Evolutionary conservation across 176 grass and related monocot genomes (phyloP).

Genomic region (Pontederia paniculata): DNA sequence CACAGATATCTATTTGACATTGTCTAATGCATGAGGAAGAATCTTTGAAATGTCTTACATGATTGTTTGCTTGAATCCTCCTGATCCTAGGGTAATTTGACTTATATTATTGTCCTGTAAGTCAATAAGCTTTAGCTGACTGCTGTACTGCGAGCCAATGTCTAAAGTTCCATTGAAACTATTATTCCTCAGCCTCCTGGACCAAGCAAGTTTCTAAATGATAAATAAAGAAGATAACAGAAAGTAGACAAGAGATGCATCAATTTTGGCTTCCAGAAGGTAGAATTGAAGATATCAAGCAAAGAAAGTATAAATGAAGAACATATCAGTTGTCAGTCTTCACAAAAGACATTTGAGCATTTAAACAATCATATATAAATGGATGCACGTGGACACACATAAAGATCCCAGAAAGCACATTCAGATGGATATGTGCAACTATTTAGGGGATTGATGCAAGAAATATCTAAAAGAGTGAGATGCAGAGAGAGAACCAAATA

Average conservation of each 20-base stretch:
- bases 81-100: constrained; percentile 11
- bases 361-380: too few species aligned
- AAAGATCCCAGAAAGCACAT: too few species aligned
- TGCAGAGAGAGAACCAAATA: background rate
- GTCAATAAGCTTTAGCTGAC: constrained; percentile 55
- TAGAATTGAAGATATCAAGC: too few species aligned
- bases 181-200: constrained; percentile 57
- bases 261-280: too few species aligned
- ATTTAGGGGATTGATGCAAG: too few species aligned
- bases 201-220: background rate
- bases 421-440: too few species aligned
- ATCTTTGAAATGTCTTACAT: constrained; percentile 33
- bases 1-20: too few species aligned
- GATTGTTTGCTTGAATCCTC: constrained; percentile 29
- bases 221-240: background rate
- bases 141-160: constrained; percentile 33
- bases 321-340: too few species aligned
- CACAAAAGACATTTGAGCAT: too few species aligned
- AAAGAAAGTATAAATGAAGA: too few species aligned
- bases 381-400: too few species aligned
- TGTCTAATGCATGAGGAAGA: background rate
- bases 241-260: constrained; percentile 1
- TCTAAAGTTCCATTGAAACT: constrained; percentile 55
- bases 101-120: constrained; percentile 42
- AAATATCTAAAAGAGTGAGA: background rate